Evolutionary conservation across 2,329 filamentous ascomycete species (phyloP).

Genomic region (Pseudofabraea citricarpa): DNA sequence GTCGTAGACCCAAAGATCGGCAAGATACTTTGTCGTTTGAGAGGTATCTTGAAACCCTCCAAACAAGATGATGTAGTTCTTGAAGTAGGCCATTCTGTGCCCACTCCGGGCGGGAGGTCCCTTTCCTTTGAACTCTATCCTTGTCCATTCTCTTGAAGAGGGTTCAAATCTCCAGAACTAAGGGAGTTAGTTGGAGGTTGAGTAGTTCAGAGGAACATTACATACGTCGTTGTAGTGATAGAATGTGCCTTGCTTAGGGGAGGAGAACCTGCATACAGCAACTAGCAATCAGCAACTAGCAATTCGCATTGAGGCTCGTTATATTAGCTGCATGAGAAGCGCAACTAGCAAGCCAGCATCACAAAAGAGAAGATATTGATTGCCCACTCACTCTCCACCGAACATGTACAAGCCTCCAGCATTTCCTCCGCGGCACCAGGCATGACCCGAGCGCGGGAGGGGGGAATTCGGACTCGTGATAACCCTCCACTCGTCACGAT

Average conservation of each 20-base stretch:
- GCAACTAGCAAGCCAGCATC: too few species aligned
- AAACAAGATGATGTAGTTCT: slow-evolving; percentile 93
- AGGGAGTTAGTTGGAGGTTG: slow-evolving; percentile 4
- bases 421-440: slow-evolving; percentile 88
- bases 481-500: slow-evolving; percentile 83
- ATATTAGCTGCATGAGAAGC: too few species aligned
- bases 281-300: too few species aligned
- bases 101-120: slow-evolving; percentile 81
- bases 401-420: slow-evolving; percentile 81
- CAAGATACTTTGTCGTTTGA: slow-evolving; percentile 88
- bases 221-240: slow-evolving; percentile 88
- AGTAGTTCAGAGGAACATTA: too few species aligned
- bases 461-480: slow-evolving; percentile 90
- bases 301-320: too few species aligned
- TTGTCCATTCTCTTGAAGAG: slow-evolving; percentile 79
- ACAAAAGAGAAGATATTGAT: too few species aligned
- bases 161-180: slow-evolving; percentile 88
- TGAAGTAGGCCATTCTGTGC: slow-evolving; percentile 94
- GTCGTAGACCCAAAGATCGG: slow-evolving; percentile 95
- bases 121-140: slow-evolving; percentile 75
- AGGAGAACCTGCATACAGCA: too few species aligned
- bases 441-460: slow-evolving; percentile 85
- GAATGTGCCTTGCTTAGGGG: slow-evolving; percentile 95
- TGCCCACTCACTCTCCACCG: slow-evolving; percentile 90
- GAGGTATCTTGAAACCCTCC: slow-evolving; percentile 97